These are phyloP conservation scores for Filobasidium floriforme DNA, from an alignment of 768 basidiomycete genomes.

Conservation along the genomic window DNA sequence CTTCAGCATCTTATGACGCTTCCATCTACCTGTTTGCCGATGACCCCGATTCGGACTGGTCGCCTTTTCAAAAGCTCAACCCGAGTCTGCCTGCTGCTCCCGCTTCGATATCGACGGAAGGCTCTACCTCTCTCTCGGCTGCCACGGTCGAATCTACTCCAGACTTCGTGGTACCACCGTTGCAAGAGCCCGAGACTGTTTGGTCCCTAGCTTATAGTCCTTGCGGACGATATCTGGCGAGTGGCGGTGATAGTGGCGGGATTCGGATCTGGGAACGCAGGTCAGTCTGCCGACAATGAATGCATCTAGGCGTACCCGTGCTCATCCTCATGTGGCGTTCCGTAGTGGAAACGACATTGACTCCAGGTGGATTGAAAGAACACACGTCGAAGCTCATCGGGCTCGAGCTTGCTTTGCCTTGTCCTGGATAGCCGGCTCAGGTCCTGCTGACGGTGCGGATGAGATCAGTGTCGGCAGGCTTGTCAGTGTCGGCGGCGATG, in stretches of 20 bases:
- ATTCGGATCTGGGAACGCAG: conserved; percentile 74
- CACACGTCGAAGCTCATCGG: conserved; percentile 46
- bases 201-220: conserved; percentile 82
- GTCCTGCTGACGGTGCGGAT: conserved; percentile 48
- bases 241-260: conserved; percentile 74
- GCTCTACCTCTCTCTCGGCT: conserved; percentile 15
- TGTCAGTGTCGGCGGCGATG: conserved; percentile 79
- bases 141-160: background rate
- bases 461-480: conserved; percentile 62
- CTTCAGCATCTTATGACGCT: conserved; percentile 94
- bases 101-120: conserved; percentile 19
- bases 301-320: background rate
- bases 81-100: conserved; percentile 22
- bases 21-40: conserved; percentile 88
- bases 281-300: conserved; percentile 24
- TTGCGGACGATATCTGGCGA: conserved; percentile 70
- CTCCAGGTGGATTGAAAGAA: conserved; percentile 49
- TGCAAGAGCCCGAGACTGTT: conserved; percentile 57
- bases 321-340: background rate
- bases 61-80: conserved; percentile 65
- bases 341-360: conserved; percentile 22
- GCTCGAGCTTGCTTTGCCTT: conserved; percentile 19
- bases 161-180: conserved; percentile 32
- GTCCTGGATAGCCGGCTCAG: conserved; percentile 53
- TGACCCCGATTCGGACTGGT: conserved; percentile 93